phyloP scores from a whole-genome alignment of 176 grass and related monocot genomes.

The Thalia dealbata region DNA sequence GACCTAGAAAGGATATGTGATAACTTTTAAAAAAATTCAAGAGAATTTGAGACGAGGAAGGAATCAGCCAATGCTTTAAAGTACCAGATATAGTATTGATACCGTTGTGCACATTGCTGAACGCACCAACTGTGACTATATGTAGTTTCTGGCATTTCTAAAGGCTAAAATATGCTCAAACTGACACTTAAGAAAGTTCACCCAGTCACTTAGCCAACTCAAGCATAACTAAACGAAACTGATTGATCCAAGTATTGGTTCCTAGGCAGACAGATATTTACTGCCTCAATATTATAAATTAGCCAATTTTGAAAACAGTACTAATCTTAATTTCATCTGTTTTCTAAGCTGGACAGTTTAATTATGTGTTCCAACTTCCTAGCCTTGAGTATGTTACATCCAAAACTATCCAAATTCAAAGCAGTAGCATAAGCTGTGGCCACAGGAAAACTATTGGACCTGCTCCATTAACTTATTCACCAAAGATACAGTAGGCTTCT shows the following conservation, averaged over 20 bases:
- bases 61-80: not conserved
- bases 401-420: not conserved
- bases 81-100: too few relatives aligned
- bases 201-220: too few relatives aligned
- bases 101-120: too few relatives aligned
- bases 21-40: not conserved
- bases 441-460: not conserved
- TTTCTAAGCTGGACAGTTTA: not conserved
- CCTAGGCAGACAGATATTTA: too few relatives aligned
- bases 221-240: too few relatives aligned
- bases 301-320: not conserved
- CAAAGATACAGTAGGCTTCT: not conserved
- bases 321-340: not conserved
- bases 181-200: too few relatives aligned
- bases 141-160: too few relatives aligned
- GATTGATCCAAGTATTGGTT: too few relatives aligned
- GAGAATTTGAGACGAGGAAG: slow-evolving; percentile 8
- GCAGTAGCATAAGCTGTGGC: not conserved
- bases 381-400: not conserved
- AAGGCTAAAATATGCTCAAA: too few relatives aligned
- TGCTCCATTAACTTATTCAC: not conserved
- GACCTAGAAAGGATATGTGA: slow-evolving; percentile 12
- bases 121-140: too few relatives aligned
- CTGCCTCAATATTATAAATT: too few relatives aligned
- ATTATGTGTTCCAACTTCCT: too few relatives aligned